Evolutionary conservation across 257 asterid genomes (phyloP).

Genomic region (Solanum ossicruentum): DNA sequence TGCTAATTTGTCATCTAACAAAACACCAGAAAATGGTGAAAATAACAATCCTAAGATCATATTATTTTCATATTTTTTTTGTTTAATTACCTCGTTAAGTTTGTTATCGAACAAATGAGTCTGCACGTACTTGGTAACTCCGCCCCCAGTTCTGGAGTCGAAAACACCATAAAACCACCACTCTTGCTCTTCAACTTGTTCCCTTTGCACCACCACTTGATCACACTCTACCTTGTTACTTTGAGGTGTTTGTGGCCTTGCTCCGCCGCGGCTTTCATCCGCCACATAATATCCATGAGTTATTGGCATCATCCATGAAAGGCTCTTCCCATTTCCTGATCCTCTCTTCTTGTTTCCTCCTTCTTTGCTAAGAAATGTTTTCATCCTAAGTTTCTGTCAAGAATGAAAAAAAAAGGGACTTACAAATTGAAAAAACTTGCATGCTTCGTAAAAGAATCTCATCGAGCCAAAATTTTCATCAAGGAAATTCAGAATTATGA

Average conservation of each 20-base stretch:
- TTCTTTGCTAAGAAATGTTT: constrained; percentile 12
- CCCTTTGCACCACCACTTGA: constrained; percentile 35
- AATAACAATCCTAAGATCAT: neutral
- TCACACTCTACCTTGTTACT: constrained; percentile 5
- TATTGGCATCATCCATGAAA: constrained; percentile 31
- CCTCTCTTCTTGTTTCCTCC: constrained; percentile 7
- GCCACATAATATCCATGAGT: constrained; percentile 26
- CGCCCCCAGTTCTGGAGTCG: constrained; percentile 25
- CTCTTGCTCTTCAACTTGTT: constrained; percentile 25
- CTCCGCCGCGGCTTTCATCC: constrained; percentile 3
- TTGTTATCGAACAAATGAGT: constrained; percentile 31
- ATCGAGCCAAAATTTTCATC: too few relatives aligned
- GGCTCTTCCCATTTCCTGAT: constrained; percentile 7
- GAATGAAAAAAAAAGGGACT: neutral
- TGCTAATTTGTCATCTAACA: neutral
- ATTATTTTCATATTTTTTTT: neutral
- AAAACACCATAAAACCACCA: constrained; percentile 53
- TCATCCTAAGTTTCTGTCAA: constrained; percentile 18
- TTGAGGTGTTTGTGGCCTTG: neutral
- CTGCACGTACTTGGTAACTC: constrained; percentile 33
- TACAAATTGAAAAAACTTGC: neutral
- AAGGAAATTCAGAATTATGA: too few relatives aligned
- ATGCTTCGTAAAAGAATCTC: neutral
- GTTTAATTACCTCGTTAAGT: constrained; percentile 22
- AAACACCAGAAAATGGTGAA: neutral